Base-by-base conservation (phyloP, 768 basidiomycete species). In the Phanerochaete carnosa region DNA sequence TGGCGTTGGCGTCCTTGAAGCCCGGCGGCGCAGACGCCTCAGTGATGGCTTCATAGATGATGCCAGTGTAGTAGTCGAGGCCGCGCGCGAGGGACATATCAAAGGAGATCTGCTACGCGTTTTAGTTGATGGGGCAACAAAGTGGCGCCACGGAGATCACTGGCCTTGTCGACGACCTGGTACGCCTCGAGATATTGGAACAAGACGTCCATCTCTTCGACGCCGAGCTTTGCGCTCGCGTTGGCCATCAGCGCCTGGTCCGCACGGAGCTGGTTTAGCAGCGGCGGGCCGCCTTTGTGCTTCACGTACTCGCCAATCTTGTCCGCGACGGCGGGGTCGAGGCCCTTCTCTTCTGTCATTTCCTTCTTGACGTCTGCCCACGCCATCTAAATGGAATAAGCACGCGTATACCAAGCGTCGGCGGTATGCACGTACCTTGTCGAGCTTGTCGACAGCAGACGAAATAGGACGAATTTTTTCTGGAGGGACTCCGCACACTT, bases 11-110 rank as follows among this genome's bases (percentile, higher is more conserved):
- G 32, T 77, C 65, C 61, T 80, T 81, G 76, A 94, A 87, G 2
- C 86, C 87, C 0, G 96, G 95, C 1, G 96, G 95, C 0, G 95
- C 95, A 9, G 95, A 98, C 1, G 88, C 92, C 69, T 93, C 94
- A 43, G 94, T 92, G 62, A 92, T 84, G 45, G 94, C 97, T 75
- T 99, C 96, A 75, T 96, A 98, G 72, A 98, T 98, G 68, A 99
- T 88, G 19, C 97, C 97, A 1, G 96, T 99, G 75, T 99, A 98
- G 75, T 99, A 98, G 73, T 98, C 97, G 23, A 98, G 83, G 39
- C 96, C 96, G 32, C 96, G 89, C n/a, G 96, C 96, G 15, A 99
- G 85, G 1, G 95, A 97, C 64, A 98, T 83, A 74, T 99, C 96
- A 70, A 99, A 98, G 2, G 93, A 95, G 68, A 99, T 83, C 92